Conservation (phyloP, 2,329 filamentous ascomycete species). For the Cordyceps farinosa region DNA sequence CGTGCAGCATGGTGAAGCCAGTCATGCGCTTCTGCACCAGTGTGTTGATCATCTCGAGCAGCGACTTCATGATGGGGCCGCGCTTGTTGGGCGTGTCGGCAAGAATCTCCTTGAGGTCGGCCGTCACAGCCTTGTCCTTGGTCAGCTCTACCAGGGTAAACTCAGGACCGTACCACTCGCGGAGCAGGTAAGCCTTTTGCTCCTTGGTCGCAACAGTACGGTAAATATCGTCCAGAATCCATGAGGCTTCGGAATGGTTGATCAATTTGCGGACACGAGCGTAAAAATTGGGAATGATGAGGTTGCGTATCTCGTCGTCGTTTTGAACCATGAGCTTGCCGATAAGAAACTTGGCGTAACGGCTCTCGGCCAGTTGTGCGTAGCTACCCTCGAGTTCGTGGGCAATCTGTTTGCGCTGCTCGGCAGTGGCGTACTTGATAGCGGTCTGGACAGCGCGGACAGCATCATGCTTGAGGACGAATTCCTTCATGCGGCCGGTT, state of each 20-base stretch:
- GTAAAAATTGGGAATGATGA: constrained; percentile 93
- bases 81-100: constrained; percentile 79
- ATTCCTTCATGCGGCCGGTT: constrained; percentile 86
- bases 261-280: constrained; percentile 89
- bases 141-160: constrained; percentile 72
- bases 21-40: constrained; percentile 95
- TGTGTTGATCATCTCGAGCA: constrained; percentile 83
- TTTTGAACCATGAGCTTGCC: constrained; percentile 94
- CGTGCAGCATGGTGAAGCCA: constrained; percentile 95
- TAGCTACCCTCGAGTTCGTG: constrained; percentile 82
- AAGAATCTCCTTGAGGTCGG: constrained; percentile 73
- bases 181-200: constrained; percentile 79
- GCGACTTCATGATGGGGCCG: constrained; percentile 77
- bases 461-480: constrained; percentile 97
- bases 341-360: constrained; percentile 95
- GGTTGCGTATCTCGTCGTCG: constrained; percentile 77
- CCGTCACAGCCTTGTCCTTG: constrained; percentile 52
- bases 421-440: constrained; percentile 86
- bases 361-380: constrained; percentile 81
- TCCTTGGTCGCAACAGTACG: constrained; percentile 78
- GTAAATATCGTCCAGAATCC: constrained; percentile 98
- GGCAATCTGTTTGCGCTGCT: constrained; percentile 83
- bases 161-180: constrained; percentile 96
- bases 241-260: constrained; percentile 92
- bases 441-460: constrained; percentile 96